These are phyloP conservation scores for Lobosporangium transversale DNA, from an alignment of 192 early-diverging fungal genomes.

Conservation along the genomic window DNA sequence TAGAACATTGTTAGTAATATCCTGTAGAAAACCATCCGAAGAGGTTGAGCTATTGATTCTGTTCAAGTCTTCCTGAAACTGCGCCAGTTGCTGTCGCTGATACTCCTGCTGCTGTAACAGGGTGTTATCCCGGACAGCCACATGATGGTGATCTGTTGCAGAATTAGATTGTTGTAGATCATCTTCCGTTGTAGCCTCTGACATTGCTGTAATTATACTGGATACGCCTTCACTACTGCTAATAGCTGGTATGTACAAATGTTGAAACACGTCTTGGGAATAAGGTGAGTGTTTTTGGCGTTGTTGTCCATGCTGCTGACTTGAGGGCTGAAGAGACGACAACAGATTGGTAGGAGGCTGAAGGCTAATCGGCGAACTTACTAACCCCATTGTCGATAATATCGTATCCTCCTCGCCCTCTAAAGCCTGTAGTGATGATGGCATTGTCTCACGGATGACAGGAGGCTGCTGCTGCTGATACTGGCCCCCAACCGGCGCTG, in stretches of 20 bases:
- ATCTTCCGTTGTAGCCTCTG: background rate
- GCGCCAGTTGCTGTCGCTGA: slow-evolving; percentile 22
- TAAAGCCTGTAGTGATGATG: too few species aligned
- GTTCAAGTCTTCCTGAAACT: slow-evolving; percentile 4
- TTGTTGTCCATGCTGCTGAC: slow-evolving; percentile 13
- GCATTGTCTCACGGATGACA: slow-evolving; percentile 5
- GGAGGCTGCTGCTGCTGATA: background rate
- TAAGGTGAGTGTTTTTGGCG: background rate
- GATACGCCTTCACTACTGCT: background rate
- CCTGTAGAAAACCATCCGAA: too few species aligned
- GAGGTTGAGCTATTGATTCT: background rate
- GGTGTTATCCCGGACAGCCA: background rate
- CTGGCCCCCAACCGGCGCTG: background rate
- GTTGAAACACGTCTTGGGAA: slow-evolving; percentile 11
- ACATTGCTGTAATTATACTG: background rate
- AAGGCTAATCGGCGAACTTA: slow-evolving; percentile 28
- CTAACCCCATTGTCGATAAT: slow-evolving; percentile 1
- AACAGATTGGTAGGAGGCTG: slow-evolving; percentile 13
- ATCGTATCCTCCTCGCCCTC: background rate
- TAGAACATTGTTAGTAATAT: too few species aligned
- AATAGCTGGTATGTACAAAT: slow-evolving; percentile 1
- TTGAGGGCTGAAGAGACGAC: background rate
- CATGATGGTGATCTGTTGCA: background rate
- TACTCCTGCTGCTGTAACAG: slow-evolving; percentile 23
- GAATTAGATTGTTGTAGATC: background rate